Percentiles rank a stretch among this genome's conserved stretches.
Evolutionary conservation across 2,329 filamentous ascomycete genomes (phyloP).

Genomic region (Aspergillus sp.): DNA sequence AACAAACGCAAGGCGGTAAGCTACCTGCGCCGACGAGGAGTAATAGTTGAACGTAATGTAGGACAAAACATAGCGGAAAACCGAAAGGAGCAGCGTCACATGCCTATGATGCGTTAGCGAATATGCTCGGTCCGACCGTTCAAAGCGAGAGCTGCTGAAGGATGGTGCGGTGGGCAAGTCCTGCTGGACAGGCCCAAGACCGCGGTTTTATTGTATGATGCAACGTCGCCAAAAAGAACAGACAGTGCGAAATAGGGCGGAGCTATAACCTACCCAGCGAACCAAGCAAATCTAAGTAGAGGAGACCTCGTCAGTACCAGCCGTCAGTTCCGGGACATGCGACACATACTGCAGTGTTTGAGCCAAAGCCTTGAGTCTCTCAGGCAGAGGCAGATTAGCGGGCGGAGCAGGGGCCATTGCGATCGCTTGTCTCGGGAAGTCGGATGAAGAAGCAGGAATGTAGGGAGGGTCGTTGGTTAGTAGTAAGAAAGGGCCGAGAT

Average conservation of each 20-base stretch:
- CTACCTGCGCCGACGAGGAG: constrained; percentile 72
- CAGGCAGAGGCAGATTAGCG: constrained; percentile 66
- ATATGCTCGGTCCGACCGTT: not conserved
- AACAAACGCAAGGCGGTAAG: constrained; percentile 87
- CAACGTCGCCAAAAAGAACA: not conserved
- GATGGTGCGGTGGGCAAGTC: not conserved
- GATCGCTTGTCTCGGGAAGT: constrained; percentile 3
- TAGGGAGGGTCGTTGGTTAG: not conserved
- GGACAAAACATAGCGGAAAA: constrained; percentile 79
- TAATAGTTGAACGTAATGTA: constrained; percentile 89
- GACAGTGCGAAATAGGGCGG: constrained; percentile 7
- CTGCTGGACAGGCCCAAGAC: not conserved
- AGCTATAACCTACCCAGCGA: constrained; percentile 67
- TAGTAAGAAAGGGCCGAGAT: not conserved
- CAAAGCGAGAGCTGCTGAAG: constrained; percentile 10
- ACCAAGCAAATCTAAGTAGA: constrained; percentile 64
- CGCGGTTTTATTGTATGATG: not conserved
- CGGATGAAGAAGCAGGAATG: not conserved
- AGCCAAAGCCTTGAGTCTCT: constrained; percentile 75
- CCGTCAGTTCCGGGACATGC: constrained; percentile 28
- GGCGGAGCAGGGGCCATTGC: constrained; percentile 74
- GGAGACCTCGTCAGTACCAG: constrained; percentile 36
- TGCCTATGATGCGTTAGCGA: constrained; percentile 61
- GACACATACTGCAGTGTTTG: constrained; percentile 87
- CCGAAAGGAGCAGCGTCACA: constrained; percentile 78